Percentiles rank a stretch among this genome's conserved stretches.
phyloP scores from a whole-genome alignment of 192 early-diverging fungal species.

The Linnemannia zychae region DNA sequence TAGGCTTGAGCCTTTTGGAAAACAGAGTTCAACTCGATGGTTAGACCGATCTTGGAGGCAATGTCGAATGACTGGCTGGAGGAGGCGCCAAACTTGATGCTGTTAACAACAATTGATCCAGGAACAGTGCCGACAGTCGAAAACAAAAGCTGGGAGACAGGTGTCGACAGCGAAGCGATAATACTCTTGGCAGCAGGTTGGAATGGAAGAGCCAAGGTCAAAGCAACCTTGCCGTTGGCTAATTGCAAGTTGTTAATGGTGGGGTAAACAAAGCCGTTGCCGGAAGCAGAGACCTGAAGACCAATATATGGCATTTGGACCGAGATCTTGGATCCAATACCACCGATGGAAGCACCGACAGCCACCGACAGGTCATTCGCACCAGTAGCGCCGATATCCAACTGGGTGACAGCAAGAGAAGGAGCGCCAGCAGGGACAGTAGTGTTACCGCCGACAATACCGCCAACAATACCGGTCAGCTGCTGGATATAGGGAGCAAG shows the following conservation, averaged over 20 bases:
- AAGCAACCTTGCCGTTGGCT: constrained; percentile 10
- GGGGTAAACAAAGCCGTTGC: constrained; percentile 17
- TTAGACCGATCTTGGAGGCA: constrained; percentile 11
- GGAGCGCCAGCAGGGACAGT: constrained; percentile 11
- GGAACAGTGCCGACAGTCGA: constrained; percentile 26
- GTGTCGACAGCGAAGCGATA: constrained; percentile 23
- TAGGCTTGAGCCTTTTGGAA: constrained; percentile 36
- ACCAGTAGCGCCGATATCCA: constrained; percentile 16
- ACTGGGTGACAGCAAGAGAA: constrained; percentile 6
- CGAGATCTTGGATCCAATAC: constrained; percentile 31
- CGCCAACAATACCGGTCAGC: constrained; percentile 20
- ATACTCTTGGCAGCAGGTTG: constrained; percentile 24
- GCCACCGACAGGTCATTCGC: constrained; percentile 27
- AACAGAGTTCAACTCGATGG: constrained; percentile 16
- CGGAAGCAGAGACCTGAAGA: constrained; percentile 23
- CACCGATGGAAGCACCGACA: constrained; percentile 24
- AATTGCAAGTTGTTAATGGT: constrained; percentile 23
- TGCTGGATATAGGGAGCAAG: constrained; percentile 33
- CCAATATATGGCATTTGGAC: constrained; percentile 32
- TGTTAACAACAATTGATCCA: constrained; percentile 17
- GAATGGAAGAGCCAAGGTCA: constrained; percentile 25
- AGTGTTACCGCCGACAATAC: not conserved
- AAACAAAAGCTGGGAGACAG: constrained; percentile 23
- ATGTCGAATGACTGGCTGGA: constrained; percentile 26
- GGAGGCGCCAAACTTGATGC: constrained; percentile 26